Conservation (phyloP, 768 basidiomycete genomes). For the Leccinum truebloodii region DNA sequence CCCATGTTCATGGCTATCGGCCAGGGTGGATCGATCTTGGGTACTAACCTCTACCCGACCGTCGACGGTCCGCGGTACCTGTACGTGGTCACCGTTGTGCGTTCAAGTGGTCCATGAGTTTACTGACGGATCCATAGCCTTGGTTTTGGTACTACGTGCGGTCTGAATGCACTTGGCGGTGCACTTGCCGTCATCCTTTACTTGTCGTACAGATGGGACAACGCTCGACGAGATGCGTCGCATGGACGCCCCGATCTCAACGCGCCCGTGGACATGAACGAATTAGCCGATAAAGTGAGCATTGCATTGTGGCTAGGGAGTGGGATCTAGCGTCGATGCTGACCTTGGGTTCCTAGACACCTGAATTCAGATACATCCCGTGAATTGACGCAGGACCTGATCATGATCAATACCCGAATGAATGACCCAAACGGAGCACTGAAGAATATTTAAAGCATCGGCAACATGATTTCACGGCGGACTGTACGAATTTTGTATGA, state of each 20-base stretch:
- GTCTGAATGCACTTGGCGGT: conserved; percentile 16
- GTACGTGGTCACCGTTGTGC: conserved; percentile 37
- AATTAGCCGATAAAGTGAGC: conserved; percentile 66
- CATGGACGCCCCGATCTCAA: conserved; percentile 51
- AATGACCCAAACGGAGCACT: neutral
- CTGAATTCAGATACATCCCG: conserved; percentile 24
- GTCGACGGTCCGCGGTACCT: conserved; percentile 64
- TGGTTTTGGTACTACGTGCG: conserved; percentile 59
- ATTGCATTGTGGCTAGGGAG: neutral
- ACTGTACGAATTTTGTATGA: neutral
- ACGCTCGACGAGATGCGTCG: conserved; percentile 49
- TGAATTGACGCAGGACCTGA: conserved; percentile 1
- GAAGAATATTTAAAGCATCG: neutral
- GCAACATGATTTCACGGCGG: neutral
- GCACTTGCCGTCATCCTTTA: conserved; percentile 47
- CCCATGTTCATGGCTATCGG: conserved; percentile 82
- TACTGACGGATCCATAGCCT: conserved; percentile 29
- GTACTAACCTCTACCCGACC: conserved; percentile 68
- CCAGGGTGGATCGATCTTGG: conserved; percentile 73
- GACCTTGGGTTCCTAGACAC: conserved; percentile 10
- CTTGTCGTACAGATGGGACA: conserved; percentile 64
- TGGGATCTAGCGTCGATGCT: neutral
- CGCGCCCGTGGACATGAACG: conserved; percentile 56
- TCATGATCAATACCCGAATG: neutral
- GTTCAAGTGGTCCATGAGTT: neutral